Base-by-base conservation (phyloP, 352 stramenopile species). In the Phytophthora fragariaefolia region DNA sequence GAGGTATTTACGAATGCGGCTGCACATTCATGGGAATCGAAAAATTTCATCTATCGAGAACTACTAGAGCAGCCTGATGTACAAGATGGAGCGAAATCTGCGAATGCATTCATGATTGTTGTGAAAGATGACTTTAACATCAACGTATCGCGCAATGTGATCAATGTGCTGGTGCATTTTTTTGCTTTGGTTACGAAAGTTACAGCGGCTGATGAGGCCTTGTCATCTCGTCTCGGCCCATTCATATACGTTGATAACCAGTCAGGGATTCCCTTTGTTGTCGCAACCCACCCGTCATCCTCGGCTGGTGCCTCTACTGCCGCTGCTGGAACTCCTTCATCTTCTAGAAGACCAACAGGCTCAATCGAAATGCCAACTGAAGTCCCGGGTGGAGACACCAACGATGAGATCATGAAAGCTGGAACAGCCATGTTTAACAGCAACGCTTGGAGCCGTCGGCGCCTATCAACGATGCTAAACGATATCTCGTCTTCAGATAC, bases 201-300 rank as follows among this genome's bases (percentile, higher is more conserved):
- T 18, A 82, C 72, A 12, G 54, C 71, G 18, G 56, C 71, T 36
- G 66, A 80, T 18, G 75, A 88, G 51, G 71, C 64, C 13, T 63
- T 82, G 26, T 68, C 63, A 34, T 74, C 77, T 8, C 82, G 81
- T 7, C 82, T 96, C 24, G 87, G 87, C 1, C 83, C 85, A 18
- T 93, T 89, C 59, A 91, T 96, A 49, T 96, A 96, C 55, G 84
- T 96, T 6, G 87, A 96, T 50, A 96, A 96, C 48, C 85, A 96
- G 47, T 92, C 85, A 2, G 87, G 87, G 9, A 93, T 96, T 51
- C 82, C 82, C 22, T 92, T 96, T 66, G 63, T 89, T n/a, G 78
- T 92, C 8, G 87, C 87, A n/a, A 86, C 77, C 4, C 79, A 90
- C 46, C 72, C 76, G 27, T 73, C 77, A 13, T 74, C 68, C 13